phyloP scores from a whole-genome alignment of 2,329 filamentous ascomycete species.

The Penicillium janthinellum region DNA sequence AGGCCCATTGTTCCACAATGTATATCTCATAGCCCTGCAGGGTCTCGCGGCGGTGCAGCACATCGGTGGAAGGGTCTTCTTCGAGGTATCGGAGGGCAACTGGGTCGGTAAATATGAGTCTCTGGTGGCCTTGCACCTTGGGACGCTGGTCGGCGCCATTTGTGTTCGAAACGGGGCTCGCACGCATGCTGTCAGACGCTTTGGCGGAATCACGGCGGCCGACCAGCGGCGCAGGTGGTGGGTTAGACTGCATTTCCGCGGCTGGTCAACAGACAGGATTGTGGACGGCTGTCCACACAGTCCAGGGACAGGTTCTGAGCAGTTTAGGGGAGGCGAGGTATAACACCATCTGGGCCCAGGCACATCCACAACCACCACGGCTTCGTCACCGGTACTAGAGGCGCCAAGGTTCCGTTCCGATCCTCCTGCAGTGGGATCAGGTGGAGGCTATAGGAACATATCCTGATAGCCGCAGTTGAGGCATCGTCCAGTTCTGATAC shows the following conservation, averaged over 20 bases:
- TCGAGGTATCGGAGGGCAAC: slow-evolving; percentile 76
- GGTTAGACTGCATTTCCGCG: slow-evolving; percentile 25
- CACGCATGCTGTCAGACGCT: slow-evolving; percentile 23
- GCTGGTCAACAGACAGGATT: background rate
- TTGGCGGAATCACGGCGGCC: slow-evolving; percentile 34
- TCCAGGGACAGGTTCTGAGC: background rate
- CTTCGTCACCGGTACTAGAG: slow-evolving; percentile 26
- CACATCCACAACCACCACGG: slow-evolving; percentile 13
- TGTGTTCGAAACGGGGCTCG: slow-evolving; percentile 23
- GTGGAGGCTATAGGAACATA: slow-evolving; percentile 30
- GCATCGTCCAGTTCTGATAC: slow-evolving; percentile 12
- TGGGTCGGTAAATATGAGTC: slow-evolving; percentile 66
- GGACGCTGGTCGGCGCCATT: slow-evolving; percentile 18
- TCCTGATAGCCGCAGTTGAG: slow-evolving; percentile 17
- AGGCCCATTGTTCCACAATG: slow-evolving; percentile 96
- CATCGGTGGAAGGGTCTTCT: slow-evolving; percentile 74
- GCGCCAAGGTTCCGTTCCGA: slow-evolving; percentile 30
- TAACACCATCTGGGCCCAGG: slow-evolving; percentile 16
- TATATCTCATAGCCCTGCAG: slow-evolving; percentile 89
- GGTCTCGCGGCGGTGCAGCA: slow-evolving; percentile 70
- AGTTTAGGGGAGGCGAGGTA: slow-evolving; percentile 8
- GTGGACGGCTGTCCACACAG: background rate
- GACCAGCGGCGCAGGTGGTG: slow-evolving; percentile 26
- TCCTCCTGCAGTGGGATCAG: slow-evolving; percentile 28
- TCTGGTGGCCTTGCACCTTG: slow-evolving; percentile 50